phyloP scores from a whole-genome alignment of 768 basidiomycete species.

The Tylopilus cervinicoccineus region DNA sequence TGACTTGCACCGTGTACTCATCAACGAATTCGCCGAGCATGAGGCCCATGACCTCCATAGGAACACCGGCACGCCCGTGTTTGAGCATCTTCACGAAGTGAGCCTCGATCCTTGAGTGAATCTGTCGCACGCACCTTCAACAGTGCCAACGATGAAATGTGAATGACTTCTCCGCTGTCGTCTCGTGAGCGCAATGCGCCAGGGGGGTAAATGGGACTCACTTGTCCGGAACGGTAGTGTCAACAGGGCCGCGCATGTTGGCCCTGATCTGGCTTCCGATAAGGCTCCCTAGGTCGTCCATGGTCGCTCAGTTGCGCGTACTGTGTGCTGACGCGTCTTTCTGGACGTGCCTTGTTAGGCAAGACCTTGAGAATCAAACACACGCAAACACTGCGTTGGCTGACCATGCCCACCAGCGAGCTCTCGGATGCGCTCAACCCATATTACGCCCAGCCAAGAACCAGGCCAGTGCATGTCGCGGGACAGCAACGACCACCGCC shows the following conservation, averaged over 20 bases:
- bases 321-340: slow-evolving; percentile 40
- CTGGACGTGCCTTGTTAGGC: slow-evolving; percentile 18
- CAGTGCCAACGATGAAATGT: slow-evolving; percentile 95
- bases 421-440: slow-evolving; percentile 79
- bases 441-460: slow-evolving; percentile 44
- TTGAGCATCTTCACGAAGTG: slow-evolving; percentile 83
- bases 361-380: slow-evolving; percentile 30
- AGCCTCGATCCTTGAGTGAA: not conserved
- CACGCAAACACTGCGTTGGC: slow-evolving; percentile 20
- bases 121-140: slow-evolving; percentile 65
- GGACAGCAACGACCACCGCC: slow-evolving; percentile 23
- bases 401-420: slow-evolving; percentile 61
- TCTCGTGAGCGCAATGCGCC: slow-evolving; percentile 1
- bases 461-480: slow-evolving; percentile 21
- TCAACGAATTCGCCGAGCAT: slow-evolving; percentile 99
- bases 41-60: slow-evolving; percentile 99
- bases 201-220: slow-evolving; percentile 30
- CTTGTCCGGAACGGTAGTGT: slow-evolving; percentile 72
- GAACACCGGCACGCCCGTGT: slow-evolving; percentile 97
- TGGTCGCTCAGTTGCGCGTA: slow-evolving; percentile 9
- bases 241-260: slow-evolving; percentile 38
- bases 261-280: slow-evolving; percentile 49
- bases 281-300: slow-evolving; percentile 48
- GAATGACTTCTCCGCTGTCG: slow-evolving; percentile 84
- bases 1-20: slow-evolving; percentile 91